Conservation (phyloP, 2,329 filamentous ascomycete genomes). For the Aspergillus quadricinctus region DNA sequence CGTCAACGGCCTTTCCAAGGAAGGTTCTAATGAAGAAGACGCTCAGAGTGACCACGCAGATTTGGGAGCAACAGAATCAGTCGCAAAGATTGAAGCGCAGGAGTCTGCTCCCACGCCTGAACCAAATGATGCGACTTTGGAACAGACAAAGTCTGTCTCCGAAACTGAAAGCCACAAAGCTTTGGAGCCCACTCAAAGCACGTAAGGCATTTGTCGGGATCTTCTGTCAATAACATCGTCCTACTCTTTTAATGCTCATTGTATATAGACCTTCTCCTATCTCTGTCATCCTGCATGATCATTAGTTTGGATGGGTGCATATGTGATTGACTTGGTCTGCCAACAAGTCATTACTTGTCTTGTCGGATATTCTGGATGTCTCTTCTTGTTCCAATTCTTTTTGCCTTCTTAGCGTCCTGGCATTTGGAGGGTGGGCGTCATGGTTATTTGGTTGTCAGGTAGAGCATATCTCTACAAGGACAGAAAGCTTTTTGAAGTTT, state of each 20-base stretch:
- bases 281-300: not conserved
- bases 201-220: not conserved
- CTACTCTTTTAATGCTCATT: not conserved
- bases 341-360: too few species aligned
- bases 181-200: not conserved
- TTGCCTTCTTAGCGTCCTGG: not conserved
- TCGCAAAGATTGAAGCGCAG: not conserved
- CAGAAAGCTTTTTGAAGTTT: not conserved
- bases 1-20: conserved; percentile 5
- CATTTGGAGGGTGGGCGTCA: not conserved
- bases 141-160: not conserved
- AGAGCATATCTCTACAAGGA: not conserved
- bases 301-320: not conserved
- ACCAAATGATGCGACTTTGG: not conserved
- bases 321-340: not conserved
- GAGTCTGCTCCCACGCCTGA: not conserved
- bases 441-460: not conserved
- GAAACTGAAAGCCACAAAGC: not conserved
- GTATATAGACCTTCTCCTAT: not conserved
- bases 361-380: too few species aligned
- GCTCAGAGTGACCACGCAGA: not conserved
- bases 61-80: not conserved
- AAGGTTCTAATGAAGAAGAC: not conserved
- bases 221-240: not conserved
- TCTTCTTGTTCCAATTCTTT: too few species aligned